Evolutionary conservation across 1,284 basidiomycete species (phyloP).

Genomic region (Entoloma clypeatum): DNA sequence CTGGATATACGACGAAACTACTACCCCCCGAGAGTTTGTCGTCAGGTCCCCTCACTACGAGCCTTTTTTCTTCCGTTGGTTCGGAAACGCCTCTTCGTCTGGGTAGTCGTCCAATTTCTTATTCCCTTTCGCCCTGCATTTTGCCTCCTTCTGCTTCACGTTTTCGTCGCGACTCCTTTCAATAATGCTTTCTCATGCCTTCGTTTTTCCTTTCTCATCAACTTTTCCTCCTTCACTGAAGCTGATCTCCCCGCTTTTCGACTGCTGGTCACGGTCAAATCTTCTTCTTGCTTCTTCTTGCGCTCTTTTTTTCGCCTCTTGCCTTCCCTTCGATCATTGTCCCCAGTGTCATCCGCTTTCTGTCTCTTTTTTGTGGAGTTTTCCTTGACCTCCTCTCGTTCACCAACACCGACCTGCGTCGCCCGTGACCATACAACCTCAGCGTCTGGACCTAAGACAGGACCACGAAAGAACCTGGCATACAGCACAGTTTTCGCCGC

Average conservation of each 20-base stretch:
- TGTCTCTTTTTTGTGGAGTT: constrained; percentile 19
- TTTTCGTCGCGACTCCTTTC: constrained; percentile 3
- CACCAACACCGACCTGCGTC: constrained; percentile 12
- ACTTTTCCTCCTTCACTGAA: constrained; percentile 10
- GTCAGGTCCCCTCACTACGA: too few relatives aligned
- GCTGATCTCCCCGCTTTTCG: constrained; percentile 5
- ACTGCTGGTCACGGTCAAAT: constrained; percentile 3
- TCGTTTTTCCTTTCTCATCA: constrained; percentile 16
- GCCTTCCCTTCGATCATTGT: constrained; percentile 6
- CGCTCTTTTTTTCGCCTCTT: constrained; percentile 17
- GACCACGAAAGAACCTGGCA: constrained; percentile 76
- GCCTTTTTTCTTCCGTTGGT: too few relatives aligned
- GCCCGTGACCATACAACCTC: too few relatives aligned
- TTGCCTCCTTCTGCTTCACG: constrained; percentile 1
- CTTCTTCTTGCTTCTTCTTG: constrained; percentile 15
- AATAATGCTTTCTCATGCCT: background rate
- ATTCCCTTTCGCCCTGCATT: too few relatives aligned
- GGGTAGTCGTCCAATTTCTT: too few relatives aligned
- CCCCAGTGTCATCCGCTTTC: constrained; percentile 16
- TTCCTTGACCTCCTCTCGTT: constrained; percentile 18
- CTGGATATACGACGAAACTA: too few relatives aligned
- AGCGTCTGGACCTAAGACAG: constrained; percentile 50
- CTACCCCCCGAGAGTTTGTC: too few relatives aligned
- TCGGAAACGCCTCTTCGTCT: too few relatives aligned
- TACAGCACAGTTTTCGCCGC: constrained; percentile 75